Evolutionary conservation across 163 green algal genomes (phyloP).

Genomic region (Trebouxiophyceae sp.): DNA sequence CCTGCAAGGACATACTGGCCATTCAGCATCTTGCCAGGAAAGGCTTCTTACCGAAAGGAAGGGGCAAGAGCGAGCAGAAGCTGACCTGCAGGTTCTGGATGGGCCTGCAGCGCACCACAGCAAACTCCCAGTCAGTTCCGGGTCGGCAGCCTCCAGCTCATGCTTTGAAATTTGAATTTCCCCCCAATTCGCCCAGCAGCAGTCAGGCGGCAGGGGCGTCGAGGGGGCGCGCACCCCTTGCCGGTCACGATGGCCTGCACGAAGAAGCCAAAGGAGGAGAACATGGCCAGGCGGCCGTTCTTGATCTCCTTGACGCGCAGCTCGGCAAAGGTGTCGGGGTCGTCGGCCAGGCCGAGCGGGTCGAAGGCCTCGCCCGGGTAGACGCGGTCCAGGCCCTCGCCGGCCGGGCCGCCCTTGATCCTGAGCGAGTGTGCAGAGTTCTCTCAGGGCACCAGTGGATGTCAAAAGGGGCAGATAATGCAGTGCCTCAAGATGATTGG

Average conservation of each 20-base stretch:
- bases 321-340: slow-evolving; percentile 63
- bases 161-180: no score
- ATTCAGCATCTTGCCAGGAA: background rate
- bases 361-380: slow-evolving; percentile 59
- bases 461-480: no score
- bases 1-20: no score
- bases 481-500: no score
- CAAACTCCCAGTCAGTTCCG: no score
- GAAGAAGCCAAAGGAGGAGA: slow-evolving; percentile 23
- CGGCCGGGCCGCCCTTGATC: slow-evolving; percentile 43
- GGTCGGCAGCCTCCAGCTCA: no score
- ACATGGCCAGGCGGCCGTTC: slow-evolving; percentile 59
- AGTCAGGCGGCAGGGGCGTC: slow-evolving; percentile 33
- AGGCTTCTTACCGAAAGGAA: background rate
- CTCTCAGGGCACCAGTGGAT: no score
- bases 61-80: background rate
- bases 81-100: slow-evolving; percentile 28
- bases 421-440: no score
- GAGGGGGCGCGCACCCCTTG: slow-evolving; percentile 33
- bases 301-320: slow-evolving; percentile 86
- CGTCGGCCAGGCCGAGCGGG: slow-evolving; percentile 67
- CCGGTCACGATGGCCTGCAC: slow-evolving; percentile 33
- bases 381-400: slow-evolving; percentile 49
- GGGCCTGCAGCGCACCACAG: no score
- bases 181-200: no score